phyloP scores from a whole-genome alignment of 345 rosid species.

The Pseudoturritis turrita region DNA sequence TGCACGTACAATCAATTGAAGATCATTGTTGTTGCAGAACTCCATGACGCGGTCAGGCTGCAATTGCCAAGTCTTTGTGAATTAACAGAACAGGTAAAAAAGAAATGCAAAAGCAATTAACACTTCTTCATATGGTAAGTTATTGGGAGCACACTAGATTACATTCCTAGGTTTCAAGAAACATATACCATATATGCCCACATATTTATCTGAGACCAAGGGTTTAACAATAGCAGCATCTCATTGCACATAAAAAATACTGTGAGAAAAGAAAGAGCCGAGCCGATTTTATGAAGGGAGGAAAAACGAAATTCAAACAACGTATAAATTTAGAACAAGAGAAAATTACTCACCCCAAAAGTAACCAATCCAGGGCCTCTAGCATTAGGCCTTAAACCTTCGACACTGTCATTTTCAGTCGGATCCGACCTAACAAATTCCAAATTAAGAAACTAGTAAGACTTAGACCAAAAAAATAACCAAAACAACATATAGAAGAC shows the following conservation, averaged over 20 bases:
- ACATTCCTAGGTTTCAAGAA: neutral
- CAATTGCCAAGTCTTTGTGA: conserved; percentile 13
- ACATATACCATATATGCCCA: neutral
- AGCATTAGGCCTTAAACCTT: conserved; percentile 90
- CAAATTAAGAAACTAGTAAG: conserved; percentile 1
- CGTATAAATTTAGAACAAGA: neutral
- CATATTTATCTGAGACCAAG: neutral
- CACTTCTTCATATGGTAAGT: neutral
- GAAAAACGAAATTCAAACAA: neutral
- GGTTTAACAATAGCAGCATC: neutral
- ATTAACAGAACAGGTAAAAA: conserved; percentile 10
- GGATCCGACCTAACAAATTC: conserved; percentile 73
- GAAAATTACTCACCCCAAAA: conserved; percentile 68
- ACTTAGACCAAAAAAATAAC: conserved; percentile 4
- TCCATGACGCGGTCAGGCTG: conserved; percentile 99
- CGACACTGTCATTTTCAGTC: conserved; percentile 90
- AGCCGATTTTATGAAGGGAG: neutral
- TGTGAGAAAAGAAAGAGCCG: neutral
- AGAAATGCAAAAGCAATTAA: conserved; percentile 4
- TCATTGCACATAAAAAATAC: neutral
- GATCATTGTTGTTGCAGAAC: conserved; percentile 93
- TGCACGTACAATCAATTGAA: conserved; percentile 89
- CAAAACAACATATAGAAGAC: neutral
- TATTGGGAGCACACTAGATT: neutral
- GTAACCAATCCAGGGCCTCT: conserved; percentile 95